Evolutionary conservation across 495 filamentous ascomycete species (phyloP).

Genomic region (Penicillium salamii): DNA sequence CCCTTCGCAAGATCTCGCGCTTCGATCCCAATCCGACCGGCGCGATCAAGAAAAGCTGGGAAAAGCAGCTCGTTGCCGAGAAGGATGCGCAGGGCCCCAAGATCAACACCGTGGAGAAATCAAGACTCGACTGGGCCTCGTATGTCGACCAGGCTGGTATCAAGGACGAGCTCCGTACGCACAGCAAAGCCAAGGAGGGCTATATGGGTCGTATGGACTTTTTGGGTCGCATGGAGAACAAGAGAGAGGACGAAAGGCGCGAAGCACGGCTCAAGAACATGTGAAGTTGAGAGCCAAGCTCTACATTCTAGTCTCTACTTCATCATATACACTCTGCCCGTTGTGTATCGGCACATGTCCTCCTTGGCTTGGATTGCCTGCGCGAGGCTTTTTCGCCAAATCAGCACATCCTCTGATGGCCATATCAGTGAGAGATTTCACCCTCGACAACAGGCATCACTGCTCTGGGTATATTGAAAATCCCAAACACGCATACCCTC

Average conservation of each 20-base stretch:
- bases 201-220: conserved; percentile 87
- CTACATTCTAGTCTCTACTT: conserved; percentile 1
- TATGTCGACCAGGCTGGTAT: conserved; percentile 92
- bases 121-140: conserved; percentile 87
- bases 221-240: conserved; percentile 74
- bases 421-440: no score
- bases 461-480: no score
- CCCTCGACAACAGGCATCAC: no score
- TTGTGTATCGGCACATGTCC: no score
- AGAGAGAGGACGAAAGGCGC: conserved; percentile 71
- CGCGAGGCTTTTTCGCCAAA: not conserved
- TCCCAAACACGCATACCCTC: no score
- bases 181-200: conserved; percentile 78
- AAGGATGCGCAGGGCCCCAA: conserved; percentile 65
- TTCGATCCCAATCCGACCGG: conserved; percentile 71
- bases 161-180: conserved; percentile 81
- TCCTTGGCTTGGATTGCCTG: no score
- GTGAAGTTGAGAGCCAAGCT: no score
- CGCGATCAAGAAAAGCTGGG: conserved; percentile 51
- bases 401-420: no score
- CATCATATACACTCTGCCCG: not conserved
- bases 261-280: conserved; percentile 57
- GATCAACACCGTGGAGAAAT: conserved; percentile 95
- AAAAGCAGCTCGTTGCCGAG: conserved; percentile 33
- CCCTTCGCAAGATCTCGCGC: conserved; percentile 67